A percentile compares a stretch with the other conserved stretches of the same genome.
These are phyloP conservation scores for Knoxdaviesia capensis DNA, from an alignment of 2,329 filamentous ascomycete genomes.

Conservation along the genomic window DNA sequence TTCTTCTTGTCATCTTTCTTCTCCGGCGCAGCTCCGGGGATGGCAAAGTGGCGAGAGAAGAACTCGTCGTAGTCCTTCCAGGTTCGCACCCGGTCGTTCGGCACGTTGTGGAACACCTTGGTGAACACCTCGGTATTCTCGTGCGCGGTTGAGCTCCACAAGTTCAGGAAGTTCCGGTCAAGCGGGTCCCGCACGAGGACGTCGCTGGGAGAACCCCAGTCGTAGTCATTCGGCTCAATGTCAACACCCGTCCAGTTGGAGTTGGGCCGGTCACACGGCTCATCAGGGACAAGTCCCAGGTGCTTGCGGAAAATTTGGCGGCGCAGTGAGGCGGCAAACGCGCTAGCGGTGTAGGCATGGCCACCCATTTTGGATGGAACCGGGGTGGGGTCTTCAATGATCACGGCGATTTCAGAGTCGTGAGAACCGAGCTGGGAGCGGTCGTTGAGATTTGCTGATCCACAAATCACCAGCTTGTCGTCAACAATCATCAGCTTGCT, in stretches of 20 bases:
- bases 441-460: conserved; percentile 40
- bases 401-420: conserved; percentile 77
- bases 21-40: conserved; percentile 24
- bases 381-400: conserved; percentile 59
- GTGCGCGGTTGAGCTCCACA: conserved; percentile 56
- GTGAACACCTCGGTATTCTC: conserved; percentile 66
- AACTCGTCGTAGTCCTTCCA: conserved; percentile 59
- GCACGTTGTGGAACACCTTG: conserved; percentile 64
- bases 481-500: conserved; percentile 63
- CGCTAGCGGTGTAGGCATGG: conserved; percentile 46
- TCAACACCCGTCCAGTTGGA: conserved; percentile 61
- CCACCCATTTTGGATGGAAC: conserved; percentile 59
- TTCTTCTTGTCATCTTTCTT: conserved; percentile 17
- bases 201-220: conserved; percentile 49
- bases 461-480: conserved; percentile 64
- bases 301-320: conserved; percentile 83
- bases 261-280: conserved; percentile 45
- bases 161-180: conserved; percentile 40
- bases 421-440: conserved; percentile 63
- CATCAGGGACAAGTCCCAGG: conserved; percentile 60
- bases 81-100: conserved; percentile 43
- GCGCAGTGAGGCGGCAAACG: conserved; percentile 62
- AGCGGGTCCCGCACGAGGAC: conserved; percentile 57
- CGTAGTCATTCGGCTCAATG: conserved; percentile 49
- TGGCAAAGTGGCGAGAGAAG: conserved; percentile 46